Percentiles rank a stretch among this genome's conserved stretches.
Evolutionary conservation across 2,329 filamentous ascomycete genomes (phyloP).

Genomic region (Fusarium guadeloupense): DNA sequence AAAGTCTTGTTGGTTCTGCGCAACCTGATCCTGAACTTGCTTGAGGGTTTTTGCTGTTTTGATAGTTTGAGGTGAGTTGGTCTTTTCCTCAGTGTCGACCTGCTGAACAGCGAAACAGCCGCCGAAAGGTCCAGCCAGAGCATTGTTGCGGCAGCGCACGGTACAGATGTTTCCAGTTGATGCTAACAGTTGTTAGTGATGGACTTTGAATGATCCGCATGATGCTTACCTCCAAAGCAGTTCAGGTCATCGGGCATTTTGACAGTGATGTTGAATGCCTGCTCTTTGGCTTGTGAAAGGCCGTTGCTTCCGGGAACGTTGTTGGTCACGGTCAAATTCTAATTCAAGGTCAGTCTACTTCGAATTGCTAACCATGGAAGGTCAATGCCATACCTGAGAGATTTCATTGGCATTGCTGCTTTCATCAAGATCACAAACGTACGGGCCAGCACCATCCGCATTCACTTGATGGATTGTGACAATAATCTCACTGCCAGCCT

Average conservation of each 20-base stretch:
- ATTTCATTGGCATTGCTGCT: constrained; percentile 52
- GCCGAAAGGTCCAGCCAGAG: constrained; percentile 65
- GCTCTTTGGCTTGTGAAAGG: constrained; percentile 63
- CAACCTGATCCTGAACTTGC: constrained; percentile 58
- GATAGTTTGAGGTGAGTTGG: constrained; percentile 58
- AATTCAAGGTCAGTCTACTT: not conserved
- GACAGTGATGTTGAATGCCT: constrained; percentile 66
- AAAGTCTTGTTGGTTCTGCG: constrained; percentile 62
- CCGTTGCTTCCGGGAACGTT: constrained; percentile 68
- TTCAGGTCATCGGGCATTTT: constrained; percentile 59
- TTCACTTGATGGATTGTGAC: constrained; percentile 77
- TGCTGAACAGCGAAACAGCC: constrained; percentile 68
- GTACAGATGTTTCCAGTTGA: constrained; percentile 68
- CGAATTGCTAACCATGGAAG: accelerated
- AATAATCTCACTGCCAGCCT: constrained; percentile 54
- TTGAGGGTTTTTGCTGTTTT: constrained; percentile 56
- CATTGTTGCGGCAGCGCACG: constrained; percentile 67
- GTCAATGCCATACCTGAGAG: constrained; percentile 10
- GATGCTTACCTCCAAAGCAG: constrained; percentile 60
- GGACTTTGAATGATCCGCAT: not conserved
- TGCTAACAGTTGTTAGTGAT: constrained; percentile 41
- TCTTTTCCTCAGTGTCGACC: constrained; percentile 52
- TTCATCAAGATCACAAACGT: constrained; percentile 62
- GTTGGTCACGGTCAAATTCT: constrained; percentile 61
- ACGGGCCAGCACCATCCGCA: constrained; percentile 70